Base-by-base conservation (phyloP, 805 yeast genomes). In the Metschnikowia vanudenii region DNA sequence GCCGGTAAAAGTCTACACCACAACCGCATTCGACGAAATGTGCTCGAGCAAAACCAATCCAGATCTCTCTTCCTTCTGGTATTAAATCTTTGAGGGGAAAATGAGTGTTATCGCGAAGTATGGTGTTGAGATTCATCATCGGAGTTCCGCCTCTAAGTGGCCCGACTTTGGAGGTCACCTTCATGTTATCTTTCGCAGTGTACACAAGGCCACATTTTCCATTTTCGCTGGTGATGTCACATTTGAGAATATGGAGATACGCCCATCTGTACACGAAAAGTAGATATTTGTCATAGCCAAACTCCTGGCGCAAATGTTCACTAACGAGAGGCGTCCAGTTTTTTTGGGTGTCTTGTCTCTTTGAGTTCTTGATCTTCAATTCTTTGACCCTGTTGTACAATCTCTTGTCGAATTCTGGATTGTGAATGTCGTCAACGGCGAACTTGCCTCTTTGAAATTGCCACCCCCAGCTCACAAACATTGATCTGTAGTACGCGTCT, bases 11-110 rank as follows among this genome's bases (percentile, higher is more conserved):
- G 17, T 63, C 63, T 16, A 55, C 56, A 11, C 77, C 75, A 58
- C 80, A 75, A 0, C 77, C 76, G 58, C 79, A 75, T 12, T 61
- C 49, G 43, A 63, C 61, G 16, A 74, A 48, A 50, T 72, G 76
- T 4, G 77, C 69, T 49, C 77, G 65, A 2, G 74, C 75, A 56
- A 75, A 73, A 0, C 77, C 78, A 24, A 74, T 59, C 74, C 78
- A 76, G 43, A 76, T 60, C 49, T 74, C 75, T 34, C 73, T 55
- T 18, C 60, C 61, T 20, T 50, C 46, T 1, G 65, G 52, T 16
- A 65, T 51, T 18, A 37, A n/a, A 26, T 39, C 10, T 19, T 35
- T 8, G 39, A 37, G 30, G 20, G 31, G 7, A 7, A 18, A 3
- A 9, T 28, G 11, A 16, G 26, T 22, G 18, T 33, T 10, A 13